phyloP scores from a whole-genome alignment of 108 stramenopile genomes.

The Chaetoceros muelleri region DNA sequence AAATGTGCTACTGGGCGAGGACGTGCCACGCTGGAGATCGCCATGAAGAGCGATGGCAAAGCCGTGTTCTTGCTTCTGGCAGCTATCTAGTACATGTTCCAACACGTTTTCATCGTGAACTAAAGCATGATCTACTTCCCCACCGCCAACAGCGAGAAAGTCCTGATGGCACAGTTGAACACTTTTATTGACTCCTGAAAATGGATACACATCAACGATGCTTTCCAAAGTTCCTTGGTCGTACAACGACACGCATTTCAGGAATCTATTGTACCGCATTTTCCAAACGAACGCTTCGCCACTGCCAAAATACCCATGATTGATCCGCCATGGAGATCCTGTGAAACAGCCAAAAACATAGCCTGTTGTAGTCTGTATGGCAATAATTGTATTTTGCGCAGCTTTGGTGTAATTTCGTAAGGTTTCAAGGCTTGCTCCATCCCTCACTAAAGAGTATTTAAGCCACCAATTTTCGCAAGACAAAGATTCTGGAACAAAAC shows the following conservation, averaged over 20 bases:
- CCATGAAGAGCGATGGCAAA: slow-evolving; percentile 65
- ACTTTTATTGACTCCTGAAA: slow-evolving; percentile 29
- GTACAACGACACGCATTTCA: slow-evolving; percentile 33
- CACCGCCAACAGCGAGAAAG: slow-evolving; percentile 58
- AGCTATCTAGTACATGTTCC: slow-evolving; percentile 1
- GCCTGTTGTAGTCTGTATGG: slow-evolving; percentile 67
- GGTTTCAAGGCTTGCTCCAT: slow-evolving; percentile 56
- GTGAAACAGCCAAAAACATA: slow-evolving; percentile 75
- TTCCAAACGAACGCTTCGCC: slow-evolving; percentile 60
- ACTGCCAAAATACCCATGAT: slow-evolving; percentile 52
- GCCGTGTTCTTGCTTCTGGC: slow-evolving; percentile 29
- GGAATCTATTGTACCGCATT: slow-evolving; percentile 51
- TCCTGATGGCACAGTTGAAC: slow-evolving; percentile 54
- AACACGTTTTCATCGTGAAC: slow-evolving; percentile 12
- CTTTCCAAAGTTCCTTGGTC: slow-evolving; percentile 69
- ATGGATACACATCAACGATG: slow-evolving; percentile 66
- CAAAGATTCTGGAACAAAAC: slow-evolving; percentile 33
- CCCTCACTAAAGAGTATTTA: slow-evolving; percentile 64
- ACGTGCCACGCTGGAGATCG: slow-evolving; percentile 56
- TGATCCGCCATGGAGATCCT: slow-evolving; percentile 42
- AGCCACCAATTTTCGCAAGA: slow-evolving; percentile 57
- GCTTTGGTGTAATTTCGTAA: slow-evolving; percentile 47
- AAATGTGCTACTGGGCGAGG: slow-evolving; percentile 56
- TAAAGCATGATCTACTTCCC: slow-evolving; percentile 12
- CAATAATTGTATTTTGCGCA: slow-evolving; percentile 47